Percentiles rank a stretch among this genome's conserved stretches.
Evolutionary conservation across 208 protist genomes (phyloP).

Genomic region (Leishmania braziliensis): DNA sequence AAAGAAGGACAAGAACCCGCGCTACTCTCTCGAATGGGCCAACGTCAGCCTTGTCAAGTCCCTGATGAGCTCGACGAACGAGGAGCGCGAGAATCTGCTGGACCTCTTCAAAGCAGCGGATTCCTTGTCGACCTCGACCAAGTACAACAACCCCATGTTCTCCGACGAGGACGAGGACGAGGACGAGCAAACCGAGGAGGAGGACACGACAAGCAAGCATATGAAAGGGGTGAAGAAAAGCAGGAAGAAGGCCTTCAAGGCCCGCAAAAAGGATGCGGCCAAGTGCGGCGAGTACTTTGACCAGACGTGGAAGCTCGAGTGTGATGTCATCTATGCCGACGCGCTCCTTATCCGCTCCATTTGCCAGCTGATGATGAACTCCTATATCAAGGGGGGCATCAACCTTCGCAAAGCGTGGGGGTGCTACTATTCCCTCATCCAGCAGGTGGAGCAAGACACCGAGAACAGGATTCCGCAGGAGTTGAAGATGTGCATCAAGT

Average conservation of each 20-base stretch:
- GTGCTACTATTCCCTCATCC: slow-evolving; percentile 74
- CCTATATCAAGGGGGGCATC: slow-evolving; percentile 87
- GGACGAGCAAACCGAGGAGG: slow-evolving; percentile 21
- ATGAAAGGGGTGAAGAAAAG: slow-evolving; percentile 32
- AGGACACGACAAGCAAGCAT: slow-evolving; percentile 16
- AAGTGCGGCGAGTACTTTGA: slow-evolving; percentile 62
- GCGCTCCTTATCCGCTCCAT: slow-evolving; percentile 83
- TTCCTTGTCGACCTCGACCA: slow-evolving; percentile 65
- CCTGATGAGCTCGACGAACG: slow-evolving; percentile 85
- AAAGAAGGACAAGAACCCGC: slow-evolving; percentile 80
- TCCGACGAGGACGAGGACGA: slow-evolving; percentile 44
- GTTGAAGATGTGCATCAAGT: slow-evolving; percentile 90
- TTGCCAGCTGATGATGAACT: slow-evolving; percentile 91
- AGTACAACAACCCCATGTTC: slow-evolving; percentile 78
- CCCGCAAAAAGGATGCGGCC: slow-evolving; percentile 49
- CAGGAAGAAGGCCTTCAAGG: slow-evolving; percentile 63
- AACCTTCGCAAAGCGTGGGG: slow-evolving; percentile 92
- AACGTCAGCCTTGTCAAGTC: slow-evolving; percentile 74
- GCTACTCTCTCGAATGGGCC: slow-evolving; percentile 86
- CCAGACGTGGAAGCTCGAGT: slow-evolving; percentile 89
- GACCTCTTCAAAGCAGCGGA: slow-evolving; percentile 84
- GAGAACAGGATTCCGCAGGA: slow-evolving; percentile 76
- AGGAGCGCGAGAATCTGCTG: slow-evolving; percentile 65
- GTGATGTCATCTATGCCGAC: slow-evolving; percentile 91
- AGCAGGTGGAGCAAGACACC: slow-evolving; percentile 74